These are phyloP conservation scores for Zygosaccharomyces lentus DNA, from an alignment of 805 yeast species.

Conservation along the genomic window DNA sequence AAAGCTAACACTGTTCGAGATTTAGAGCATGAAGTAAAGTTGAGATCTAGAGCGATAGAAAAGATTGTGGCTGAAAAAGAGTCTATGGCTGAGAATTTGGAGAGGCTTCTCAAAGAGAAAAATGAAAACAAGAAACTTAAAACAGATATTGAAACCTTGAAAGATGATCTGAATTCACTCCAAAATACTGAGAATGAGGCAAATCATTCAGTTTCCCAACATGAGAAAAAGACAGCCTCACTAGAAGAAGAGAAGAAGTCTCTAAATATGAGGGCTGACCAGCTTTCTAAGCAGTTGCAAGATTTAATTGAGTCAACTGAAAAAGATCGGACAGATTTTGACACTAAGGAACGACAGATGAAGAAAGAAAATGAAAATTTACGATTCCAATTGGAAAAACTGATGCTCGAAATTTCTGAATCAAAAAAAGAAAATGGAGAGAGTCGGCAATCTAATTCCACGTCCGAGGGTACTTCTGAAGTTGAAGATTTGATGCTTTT, in stretches of 20 bases:
- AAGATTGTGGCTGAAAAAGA: slow-evolving; percentile 5
- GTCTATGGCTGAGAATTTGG: slow-evolving; percentile 1
- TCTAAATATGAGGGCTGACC: background rate
- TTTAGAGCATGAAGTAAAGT: slow-evolving; percentile 5
- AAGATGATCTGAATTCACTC: background rate
- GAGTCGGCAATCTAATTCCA: slow-evolving; percentile 7
- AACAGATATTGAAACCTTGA: background rate
- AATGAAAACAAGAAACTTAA: slow-evolving; percentile 4
- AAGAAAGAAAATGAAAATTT: slow-evolving; percentile 3
- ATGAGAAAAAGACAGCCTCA: slow-evolving; percentile 1
- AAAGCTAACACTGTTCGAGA: background rate
- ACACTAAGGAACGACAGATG: slow-evolving; percentile 2
- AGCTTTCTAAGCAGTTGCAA: background rate
- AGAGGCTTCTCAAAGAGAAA: slow-evolving; percentile 2
- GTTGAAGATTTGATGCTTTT: slow-evolving; percentile 70
- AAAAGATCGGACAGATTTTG: slow-evolving; percentile 1
- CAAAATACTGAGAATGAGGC: slow-evolving; percentile 1
- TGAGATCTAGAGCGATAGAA: slow-evolving; percentile 1
- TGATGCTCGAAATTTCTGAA: slow-evolving; percentile 6
- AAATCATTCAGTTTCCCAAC: background rate
- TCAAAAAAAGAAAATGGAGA: slow-evolving; percentile 10
- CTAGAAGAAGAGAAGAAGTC: slow-evolving; percentile 2
- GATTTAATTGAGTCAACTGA: background rate
- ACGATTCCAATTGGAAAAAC: slow-evolving; percentile 6
- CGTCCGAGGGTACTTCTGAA: slow-evolving; percentile 23